Evolutionary conservation across 176 grass and related monocot genomes (phyloP).

Genomic region (Dactylis glomerata): DNA sequence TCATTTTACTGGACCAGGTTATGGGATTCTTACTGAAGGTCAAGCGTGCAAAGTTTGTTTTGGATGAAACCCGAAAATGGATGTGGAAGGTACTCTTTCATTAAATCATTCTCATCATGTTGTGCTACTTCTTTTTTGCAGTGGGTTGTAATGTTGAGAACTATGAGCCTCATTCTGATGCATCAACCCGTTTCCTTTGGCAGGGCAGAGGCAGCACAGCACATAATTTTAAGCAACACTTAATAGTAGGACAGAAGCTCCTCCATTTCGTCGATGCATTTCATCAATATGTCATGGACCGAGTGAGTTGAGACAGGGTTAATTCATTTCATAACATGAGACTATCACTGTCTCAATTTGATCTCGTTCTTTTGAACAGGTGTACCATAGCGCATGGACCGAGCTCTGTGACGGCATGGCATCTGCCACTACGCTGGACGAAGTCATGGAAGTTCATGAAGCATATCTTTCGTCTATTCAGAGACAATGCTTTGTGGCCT

Average conservation of each 20-base stretch:
- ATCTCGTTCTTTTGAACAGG: constrained; percentile 46
- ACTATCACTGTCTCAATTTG: not conserved
- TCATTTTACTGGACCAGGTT: constrained; percentile 48
- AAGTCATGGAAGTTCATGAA: constrained; percentile 95
- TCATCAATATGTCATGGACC: constrained; percentile 91
- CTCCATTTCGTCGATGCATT: constrained; percentile 91
- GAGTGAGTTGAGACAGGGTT: constrained; percentile 45
- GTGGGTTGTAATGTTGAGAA: not conserved
- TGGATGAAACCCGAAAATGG: constrained; percentile 91
- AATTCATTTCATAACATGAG: not conserved
- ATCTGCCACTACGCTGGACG: constrained; percentile 72
- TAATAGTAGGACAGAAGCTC: constrained; percentile 93
- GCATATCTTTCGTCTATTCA: constrained; percentile 88
- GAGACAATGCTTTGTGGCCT: constrained; percentile 84
- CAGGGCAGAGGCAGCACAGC: constrained; percentile 50
- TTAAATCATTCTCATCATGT: constrained; percentile 25
- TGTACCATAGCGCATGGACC: constrained; percentile 92
- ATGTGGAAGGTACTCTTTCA: constrained; percentile 83
- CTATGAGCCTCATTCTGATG: not conserved
- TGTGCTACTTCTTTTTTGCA: not conserved
- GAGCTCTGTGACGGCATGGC: constrained; percentile 85
- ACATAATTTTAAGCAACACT: constrained; percentile 72
- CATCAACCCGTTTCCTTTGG: constrained; percentile 22
- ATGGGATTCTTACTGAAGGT: constrained; percentile 98
- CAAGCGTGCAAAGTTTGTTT: constrained; percentile 87